Evolutionary conservation across 192 early-diverging fungal species (phyloP).

Genomic region (Umbelopsis vinacea): DNA sequence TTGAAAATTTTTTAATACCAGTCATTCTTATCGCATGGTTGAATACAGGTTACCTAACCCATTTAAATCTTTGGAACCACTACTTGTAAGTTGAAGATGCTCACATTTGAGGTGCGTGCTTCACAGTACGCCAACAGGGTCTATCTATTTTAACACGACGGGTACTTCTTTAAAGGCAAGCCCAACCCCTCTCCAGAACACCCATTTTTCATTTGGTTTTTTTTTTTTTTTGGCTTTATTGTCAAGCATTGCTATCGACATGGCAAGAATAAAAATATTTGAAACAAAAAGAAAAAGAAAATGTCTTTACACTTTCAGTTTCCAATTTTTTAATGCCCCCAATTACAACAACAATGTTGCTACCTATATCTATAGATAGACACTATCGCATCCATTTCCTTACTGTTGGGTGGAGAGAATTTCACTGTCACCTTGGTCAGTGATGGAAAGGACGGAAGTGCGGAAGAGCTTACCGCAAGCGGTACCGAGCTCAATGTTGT

Average conservation of each 20-base stretch:
- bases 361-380: background rate
- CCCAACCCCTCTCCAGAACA: background rate
- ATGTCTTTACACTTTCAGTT: background rate
- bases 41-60: no score
- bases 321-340: background rate
- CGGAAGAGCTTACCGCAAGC: slow-evolving; percentile 99
- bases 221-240: background rate
- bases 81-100: no score
- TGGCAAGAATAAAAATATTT: background rate
- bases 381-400: slow-evolving; percentile 17
- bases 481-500: slow-evolving; percentile 99
- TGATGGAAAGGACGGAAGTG: slow-evolving; percentile 91
- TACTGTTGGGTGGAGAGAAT: slow-evolving; percentile 47
- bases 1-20: background rate
- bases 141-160: no score
- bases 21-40: background rate
- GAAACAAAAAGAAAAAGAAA: slow-evolving; percentile 12
- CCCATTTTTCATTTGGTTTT: background rate
- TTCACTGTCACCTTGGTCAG: slow-evolving; percentile 96
- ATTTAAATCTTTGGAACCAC: no score
- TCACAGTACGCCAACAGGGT: no score
- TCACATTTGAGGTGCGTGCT: no score
- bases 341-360: slow-evolving; percentile 17
- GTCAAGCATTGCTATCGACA: slow-evolving; percentile 14
- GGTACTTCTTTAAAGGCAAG: background rate